Evolutionary conservation across 345 rosid genomes (phyloP).

Genomic region (Psidium friedrichsthalianum): DNA sequence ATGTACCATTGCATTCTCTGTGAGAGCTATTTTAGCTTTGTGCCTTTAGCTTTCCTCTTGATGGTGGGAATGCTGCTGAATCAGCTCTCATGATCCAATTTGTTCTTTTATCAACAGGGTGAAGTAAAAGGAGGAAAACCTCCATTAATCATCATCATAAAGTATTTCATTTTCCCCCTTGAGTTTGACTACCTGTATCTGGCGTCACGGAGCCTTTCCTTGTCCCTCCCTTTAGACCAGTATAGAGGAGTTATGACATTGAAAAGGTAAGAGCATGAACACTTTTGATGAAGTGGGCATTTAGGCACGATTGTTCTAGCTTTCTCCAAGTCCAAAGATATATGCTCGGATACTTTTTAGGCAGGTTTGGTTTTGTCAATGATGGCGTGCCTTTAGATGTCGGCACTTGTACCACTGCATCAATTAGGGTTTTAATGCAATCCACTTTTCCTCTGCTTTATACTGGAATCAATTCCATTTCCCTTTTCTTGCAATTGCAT

Average conservation of each 20-base stretch:
- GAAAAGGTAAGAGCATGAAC: not conserved
- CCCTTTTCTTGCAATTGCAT: not conserved
- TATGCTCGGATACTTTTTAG: not conserved
- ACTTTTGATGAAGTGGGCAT: not conserved
- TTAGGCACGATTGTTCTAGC: not conserved
- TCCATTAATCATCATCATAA: not conserved
- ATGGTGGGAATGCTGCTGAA: not conserved
- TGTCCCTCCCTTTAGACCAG: not conserved
- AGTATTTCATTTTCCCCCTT: not conserved
- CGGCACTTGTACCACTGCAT: not conserved
- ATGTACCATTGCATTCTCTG: not conserved
- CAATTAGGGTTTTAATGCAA: not conserved
- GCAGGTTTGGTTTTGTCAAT: not conserved
- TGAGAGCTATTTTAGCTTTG: not conserved
- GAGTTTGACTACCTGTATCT: not conserved
- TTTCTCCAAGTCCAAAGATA: not conserved
- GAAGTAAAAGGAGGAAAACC: not conserved
- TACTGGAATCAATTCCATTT: conserved; percentile 13
- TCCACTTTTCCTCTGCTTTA: conserved; percentile 1
- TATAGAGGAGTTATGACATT: not conserved
- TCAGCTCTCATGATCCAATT: not conserved
- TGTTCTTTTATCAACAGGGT: not conserved
- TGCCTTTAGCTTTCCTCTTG: not conserved
- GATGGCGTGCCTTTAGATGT: not conserved
- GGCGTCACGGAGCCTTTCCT: not conserved